These are phyloP conservation scores for Botryotinia globosa DNA, from an alignment of 2,329 filamentous ascomycete genomes.

Conservation along the genomic window DNA sequence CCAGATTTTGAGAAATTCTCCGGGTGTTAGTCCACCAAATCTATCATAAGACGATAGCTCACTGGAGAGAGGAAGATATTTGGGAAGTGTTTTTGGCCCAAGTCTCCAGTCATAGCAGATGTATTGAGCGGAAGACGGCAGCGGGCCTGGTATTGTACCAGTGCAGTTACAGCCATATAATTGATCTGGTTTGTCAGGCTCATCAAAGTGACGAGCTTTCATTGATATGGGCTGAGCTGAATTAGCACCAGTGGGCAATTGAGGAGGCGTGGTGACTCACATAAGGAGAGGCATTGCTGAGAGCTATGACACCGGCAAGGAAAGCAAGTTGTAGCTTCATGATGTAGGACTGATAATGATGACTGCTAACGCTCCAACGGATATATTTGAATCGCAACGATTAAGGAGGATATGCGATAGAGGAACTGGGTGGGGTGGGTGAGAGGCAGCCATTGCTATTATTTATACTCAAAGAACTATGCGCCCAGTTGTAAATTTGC, in stretches of 20 bases:
- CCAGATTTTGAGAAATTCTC: slow-evolving; percentile 14
- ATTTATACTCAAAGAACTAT: neutral
- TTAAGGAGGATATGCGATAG: neutral
- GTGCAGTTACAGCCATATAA: slow-evolving; percentile 12
- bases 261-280: neutral
- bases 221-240: neutral
- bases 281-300: slow-evolving; percentile 14
- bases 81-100: slow-evolving; percentile 11
- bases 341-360: neutral
- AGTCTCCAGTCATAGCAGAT: slow-evolving; percentile 12
- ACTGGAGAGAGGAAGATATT: slow-evolving; percentile 7
- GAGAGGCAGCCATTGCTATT: neutral
- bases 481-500: neutral
- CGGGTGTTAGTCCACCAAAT: slow-evolving; percentile 11
- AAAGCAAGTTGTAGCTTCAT: slow-evolving; percentile 11
- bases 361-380: neutral
- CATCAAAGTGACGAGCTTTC: neutral
- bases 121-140: slow-evolving; percentile 9
- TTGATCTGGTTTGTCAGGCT: neutral
- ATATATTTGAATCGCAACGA: neutral
- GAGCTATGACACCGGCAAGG: slow-evolving; percentile 1
- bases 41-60: slow-evolving; percentile 18
- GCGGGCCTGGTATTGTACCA: slow-evolving; percentile 3
- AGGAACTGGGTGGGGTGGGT: neutral
- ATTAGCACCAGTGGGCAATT: neutral